Evolutionary conservation across 306 rosid species (phyloP).

Genomic region (Corylus americana): DNA sequence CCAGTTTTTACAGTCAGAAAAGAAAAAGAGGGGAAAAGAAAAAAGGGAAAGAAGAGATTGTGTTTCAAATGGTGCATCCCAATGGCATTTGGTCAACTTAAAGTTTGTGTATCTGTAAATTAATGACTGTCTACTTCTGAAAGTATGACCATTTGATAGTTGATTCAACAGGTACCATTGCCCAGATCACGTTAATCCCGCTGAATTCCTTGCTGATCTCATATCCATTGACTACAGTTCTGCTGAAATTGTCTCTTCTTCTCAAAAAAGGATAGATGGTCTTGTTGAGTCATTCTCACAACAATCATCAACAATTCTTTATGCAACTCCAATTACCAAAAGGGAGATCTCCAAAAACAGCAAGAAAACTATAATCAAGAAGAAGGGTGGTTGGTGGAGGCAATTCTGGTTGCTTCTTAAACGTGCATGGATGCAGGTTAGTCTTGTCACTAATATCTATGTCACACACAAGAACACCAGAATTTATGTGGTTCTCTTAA

Average conservation of each 20-base stretch:
- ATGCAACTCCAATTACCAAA: conserved; percentile 69
- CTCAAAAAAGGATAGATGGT: conserved; percentile 72
- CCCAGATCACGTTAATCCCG: conserved; percentile 87
- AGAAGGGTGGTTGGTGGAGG: conserved; percentile 86
- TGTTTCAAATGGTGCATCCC: conserved; percentile 16
- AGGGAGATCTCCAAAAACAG: conserved; percentile 43
- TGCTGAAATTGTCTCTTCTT: conserved; percentile 77
- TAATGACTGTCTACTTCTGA: conserved; percentile 20
- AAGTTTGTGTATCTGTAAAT: conserved; percentile 6
- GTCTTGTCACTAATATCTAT: conserved; percentile 5
- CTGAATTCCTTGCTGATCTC: conserved; percentile 95
- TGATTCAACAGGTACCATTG: conserved; percentile 69
- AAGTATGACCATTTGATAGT: conserved; percentile 27
- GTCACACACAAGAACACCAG: neutral
- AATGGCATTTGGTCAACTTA: conserved; percentile 14
- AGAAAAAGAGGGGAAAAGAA: neutral
- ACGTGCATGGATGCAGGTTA: conserved; percentile 98
- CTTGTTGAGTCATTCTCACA: conserved; percentile 81
- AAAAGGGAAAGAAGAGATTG: neutral
- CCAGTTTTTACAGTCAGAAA: neutral
- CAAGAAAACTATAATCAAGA: conserved; percentile 44
- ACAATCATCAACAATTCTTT: conserved; percentile 53
- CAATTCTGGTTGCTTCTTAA: conserved; percentile 83
- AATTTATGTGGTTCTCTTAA: too few species aligned
- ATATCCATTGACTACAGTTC: conserved; percentile 91